Base-by-base conservation (phyloP, 139 green algal genomes). In the Eudorina sp. region DNA sequence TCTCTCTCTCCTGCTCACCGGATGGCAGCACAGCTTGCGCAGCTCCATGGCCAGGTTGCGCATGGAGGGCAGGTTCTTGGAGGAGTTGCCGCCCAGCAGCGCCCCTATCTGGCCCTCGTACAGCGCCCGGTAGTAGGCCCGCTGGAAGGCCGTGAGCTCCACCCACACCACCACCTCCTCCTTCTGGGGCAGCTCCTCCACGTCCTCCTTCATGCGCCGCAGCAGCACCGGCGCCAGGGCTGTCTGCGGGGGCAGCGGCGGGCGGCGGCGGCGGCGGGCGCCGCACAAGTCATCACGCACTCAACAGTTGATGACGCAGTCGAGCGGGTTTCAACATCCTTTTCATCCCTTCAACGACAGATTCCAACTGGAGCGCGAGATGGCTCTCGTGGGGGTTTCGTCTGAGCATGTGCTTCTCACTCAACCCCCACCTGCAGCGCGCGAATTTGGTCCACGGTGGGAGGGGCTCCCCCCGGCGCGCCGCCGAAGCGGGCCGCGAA, bases 141-240 rank as follows among this genome's bases (percentile, higher is more conserved):
- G 92, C 93, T 99, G 97, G 90, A 96, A 88, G 0, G 78, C 29
- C 1, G 97, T 98, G 19, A 99, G 95, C 93, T 99, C 94, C 80
- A 98, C 95, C 92, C 95, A 97, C 38, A 98, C 93, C 45, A 98
- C 86, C 41, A 97, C 78, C 93, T 99, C 97, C 92, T 99, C 97
- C 93, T 99, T 99, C 90, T 97, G 94, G 21, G 97, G 97, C 89
- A 99, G 94, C 29, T 91, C 93, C 94, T 99, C 96, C 82, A 99
- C 97, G 87, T 99, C 97, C 90, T 99, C 97, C 92, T 99, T 99
- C 95, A 99, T 97, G 82, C 97, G 95, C 9, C 97, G 94, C 89
- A 99, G 94, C 86, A 99, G 95, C 23, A 98, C 74, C 2, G 97
- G 97, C 21, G 89, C 83, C 48, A 99, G 93, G 34, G 93, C 91